Evolutionary conservation across 2,329 filamentous ascomycete genomes (phyloP), one percentile per base, ranked within the genome.

Genomic region (Pseudogymnoascus sp.): DNA sequence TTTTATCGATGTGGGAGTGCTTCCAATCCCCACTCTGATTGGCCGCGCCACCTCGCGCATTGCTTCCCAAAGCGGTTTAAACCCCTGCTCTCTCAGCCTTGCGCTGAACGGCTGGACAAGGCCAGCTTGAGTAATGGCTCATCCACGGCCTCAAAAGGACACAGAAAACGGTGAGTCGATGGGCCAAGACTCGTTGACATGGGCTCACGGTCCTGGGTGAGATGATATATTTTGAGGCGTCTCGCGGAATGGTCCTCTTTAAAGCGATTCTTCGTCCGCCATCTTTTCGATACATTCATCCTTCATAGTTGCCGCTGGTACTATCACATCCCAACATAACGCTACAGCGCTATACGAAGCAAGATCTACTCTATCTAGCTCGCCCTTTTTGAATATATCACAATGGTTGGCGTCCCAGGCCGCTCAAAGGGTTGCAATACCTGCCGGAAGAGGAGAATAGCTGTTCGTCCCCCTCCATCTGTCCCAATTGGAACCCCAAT

Each of bases 361-460:
- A 55, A 18, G 28, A 12, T 33, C 8, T 18, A 33, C 25, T 55
- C 9, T 18, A 55, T 55, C 28, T 33, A 55, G 25, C 8, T 33
- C 28, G 14, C 2, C 5, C 49, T 18, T 55, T 33, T 14, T 55
- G 5, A 18, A 55, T 18, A 1, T 5, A 6, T 28, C 2, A 31
- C 28, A 3, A 55, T 55, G 49, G 49, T 55, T 2, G 84, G 84
- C 61, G 83, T 87, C 63, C 79, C 83, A 38, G 84, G 84, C 60
- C 86, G 86, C 72, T 87, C 83, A 71, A 86, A 86, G 72, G 84
- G 83, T 38, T 87, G 84, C 73, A 83, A 85, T 72, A 86, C 84
- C 25, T 87, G 84, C 70, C 77, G 84, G 59, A 75, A 78, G 28
- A 76, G 84, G 60, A 79, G 85, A 71, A 55, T 55, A 55, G 49